phyloP scores from a whole-genome alignment of 2,329 filamentous ascomycete genomes.

The Rutstroemia sp. region DNA sequence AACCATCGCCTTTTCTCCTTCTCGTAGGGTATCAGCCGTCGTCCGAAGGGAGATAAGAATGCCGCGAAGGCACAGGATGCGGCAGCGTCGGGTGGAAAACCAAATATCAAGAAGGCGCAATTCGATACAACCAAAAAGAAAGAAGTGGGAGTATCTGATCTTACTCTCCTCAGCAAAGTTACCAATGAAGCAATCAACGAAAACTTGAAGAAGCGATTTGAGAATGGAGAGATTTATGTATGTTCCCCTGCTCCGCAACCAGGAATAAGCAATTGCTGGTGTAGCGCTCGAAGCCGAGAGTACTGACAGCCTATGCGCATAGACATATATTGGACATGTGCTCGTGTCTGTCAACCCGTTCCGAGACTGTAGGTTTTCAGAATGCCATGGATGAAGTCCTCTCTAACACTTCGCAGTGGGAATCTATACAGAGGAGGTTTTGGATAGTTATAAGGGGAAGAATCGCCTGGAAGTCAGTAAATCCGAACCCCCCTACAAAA shows the following conservation, averaged over 20 bases:
- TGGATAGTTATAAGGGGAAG: slow-evolving; percentile 92
- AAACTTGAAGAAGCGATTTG: slow-evolving; percentile 95
- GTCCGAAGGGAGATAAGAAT: slow-evolving; percentile 30
- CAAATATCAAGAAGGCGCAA: slow-evolving; percentile 87
- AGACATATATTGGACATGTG: slow-evolving; percentile 99
- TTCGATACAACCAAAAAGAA: slow-evolving; percentile 98
- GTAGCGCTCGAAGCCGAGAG: neutral
- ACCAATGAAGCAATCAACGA: slow-evolving; percentile 99
- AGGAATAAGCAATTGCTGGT: neutral
- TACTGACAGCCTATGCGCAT: slow-evolving; percentile 18
- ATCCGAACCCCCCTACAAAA: neutral
- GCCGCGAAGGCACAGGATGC: slow-evolving; percentile 21
- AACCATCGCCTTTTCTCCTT: neutral
- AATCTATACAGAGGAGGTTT: slow-evolving; percentile 92
- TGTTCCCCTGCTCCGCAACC: slow-evolving; percentile 11
- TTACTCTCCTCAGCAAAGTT: slow-evolving; percentile 96
- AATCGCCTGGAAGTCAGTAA: slow-evolving; percentile 72
- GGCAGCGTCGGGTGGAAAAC: slow-evolving; percentile 23
- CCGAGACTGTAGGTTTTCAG: slow-evolving; percentile 58
- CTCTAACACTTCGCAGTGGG: slow-evolving; percentile 54
- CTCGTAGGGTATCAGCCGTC: slow-evolving; percentile 29
- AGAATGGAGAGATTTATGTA: slow-evolving; percentile 92
- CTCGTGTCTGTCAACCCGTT: slow-evolving; percentile 98
- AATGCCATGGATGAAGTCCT: neutral
- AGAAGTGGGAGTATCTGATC: slow-evolving; percentile 95